A percentile compares a stretch with the other conserved stretches of the same genome.
Conservation (phyloP, 345 rosid genomes). For the Eucalyptus polyanthemos region DNA sequence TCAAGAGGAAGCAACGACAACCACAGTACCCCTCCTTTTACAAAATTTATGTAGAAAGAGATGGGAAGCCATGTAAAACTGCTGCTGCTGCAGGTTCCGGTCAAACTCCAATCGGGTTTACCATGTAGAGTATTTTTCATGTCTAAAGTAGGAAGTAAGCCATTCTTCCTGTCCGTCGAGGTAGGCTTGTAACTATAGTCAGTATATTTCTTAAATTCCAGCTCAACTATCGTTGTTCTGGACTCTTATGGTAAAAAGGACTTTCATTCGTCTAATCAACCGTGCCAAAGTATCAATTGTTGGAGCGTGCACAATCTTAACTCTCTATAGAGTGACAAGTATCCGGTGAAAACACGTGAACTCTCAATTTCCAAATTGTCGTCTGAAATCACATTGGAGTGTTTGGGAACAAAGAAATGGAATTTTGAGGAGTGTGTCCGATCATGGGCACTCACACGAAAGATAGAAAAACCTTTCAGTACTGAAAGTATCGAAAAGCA, state of each 20-base stretch:
- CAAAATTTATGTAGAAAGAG: background rate
- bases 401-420: background rate
- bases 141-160: background rate
- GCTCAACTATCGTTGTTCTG: background rate
- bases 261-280: background rate
- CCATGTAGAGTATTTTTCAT: background rate
- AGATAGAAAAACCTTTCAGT: background rate
- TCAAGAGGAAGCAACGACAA: background rate
- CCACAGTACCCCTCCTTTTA: background rate
- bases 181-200: background rate
- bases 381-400: background rate
- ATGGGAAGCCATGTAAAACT: background rate
- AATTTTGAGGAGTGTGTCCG: background rate
- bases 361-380: background rate
- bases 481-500: background rate
- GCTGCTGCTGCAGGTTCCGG: background rate
- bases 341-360: background rate
- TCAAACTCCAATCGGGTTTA: background rate
- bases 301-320: background rate
- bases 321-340: background rate
- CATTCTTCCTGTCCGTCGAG: background rate
- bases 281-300: background rate
- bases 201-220: background rate
- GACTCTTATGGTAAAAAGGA: background rate
- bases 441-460: background rate